Evolutionary conservation across 2,329 filamentous ascomycete species (phyloP).

Genomic region (Paraphaeosphaeria sporulosa): DNA sequence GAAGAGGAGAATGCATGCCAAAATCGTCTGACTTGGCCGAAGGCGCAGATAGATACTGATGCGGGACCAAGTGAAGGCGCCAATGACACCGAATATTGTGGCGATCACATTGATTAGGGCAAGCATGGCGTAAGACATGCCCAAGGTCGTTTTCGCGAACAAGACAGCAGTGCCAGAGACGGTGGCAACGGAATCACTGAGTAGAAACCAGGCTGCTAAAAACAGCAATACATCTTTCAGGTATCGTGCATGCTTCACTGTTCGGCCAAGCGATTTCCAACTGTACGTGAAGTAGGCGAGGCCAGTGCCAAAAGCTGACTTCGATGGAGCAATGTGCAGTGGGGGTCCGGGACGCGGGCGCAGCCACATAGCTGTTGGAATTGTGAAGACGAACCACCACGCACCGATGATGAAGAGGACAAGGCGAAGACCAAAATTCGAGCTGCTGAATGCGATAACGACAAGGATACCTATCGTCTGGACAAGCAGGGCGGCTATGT

Average conservation of each 20-base stretch:
- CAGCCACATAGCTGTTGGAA: constrained; percentile 87
- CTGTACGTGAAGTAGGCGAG: constrained; percentile 79
- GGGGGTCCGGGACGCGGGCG: constrained; percentile 89
- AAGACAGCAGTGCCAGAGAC: constrained; percentile 93
- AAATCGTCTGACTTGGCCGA: constrained; percentile 83
- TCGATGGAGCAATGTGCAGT: constrained; percentile 41
- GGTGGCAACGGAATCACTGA: constrained; percentile 93
- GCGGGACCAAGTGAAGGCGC: constrained; percentile 88
- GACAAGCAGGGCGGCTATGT: constrained; percentile 83
- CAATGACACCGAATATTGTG: constrained; percentile 81
- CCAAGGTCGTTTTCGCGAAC: constrained; percentile 91
- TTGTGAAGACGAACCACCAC: constrained; percentile 94
- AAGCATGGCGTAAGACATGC: constrained; percentile 87
- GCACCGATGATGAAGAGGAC: constrained; percentile 85
- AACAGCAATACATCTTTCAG: constrained; percentile 79
- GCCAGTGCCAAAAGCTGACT: constrained; percentile 59
- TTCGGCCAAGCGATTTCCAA: constrained; percentile 86
- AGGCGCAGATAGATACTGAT: constrained; percentile 75
- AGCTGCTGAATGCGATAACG: constrained; percentile 67
- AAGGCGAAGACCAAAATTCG: constrained; percentile 83
- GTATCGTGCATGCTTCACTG: constrained; percentile 75
- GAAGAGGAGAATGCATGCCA: constrained; percentile 89
- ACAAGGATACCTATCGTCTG: constrained; percentile 83
- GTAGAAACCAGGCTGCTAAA: constrained; percentile 88
- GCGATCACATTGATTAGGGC: constrained; percentile 94